Percentiles rank a stretch among this genome's conserved stretches.
These are phyloP conservation scores for Elymus sibiricus DNA, from an alignment of 176 grass and related monocot species.

Conservation along the genomic window DNA sequence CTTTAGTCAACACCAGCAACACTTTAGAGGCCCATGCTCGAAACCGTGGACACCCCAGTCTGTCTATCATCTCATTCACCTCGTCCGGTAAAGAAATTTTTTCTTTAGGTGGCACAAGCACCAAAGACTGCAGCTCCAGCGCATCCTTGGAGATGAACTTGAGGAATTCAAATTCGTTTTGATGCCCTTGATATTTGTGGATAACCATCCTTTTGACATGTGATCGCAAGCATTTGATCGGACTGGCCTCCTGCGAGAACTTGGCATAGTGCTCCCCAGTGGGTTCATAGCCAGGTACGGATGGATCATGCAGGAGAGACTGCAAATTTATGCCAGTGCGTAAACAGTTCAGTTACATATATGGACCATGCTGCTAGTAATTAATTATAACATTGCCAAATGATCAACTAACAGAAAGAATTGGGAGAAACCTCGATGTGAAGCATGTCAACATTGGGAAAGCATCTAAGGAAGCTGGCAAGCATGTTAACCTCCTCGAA, in stretches of 20 bases:
- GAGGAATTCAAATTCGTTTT: neutral
- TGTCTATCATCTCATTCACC: neutral
- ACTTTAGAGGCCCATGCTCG: neutral
- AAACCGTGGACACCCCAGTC: neutral
- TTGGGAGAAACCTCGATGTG: neutral
- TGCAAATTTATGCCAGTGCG: neutral
- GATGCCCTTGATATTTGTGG: neutral
- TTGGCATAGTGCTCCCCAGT: neutral
- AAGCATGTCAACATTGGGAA: slow-evolving; percentile 18
- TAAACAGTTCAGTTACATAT: neutral
- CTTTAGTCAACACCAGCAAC: neutral
- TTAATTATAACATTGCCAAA: neutral
- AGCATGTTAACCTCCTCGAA: neutral
- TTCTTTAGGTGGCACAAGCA: neutral
- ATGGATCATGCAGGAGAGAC: neutral
- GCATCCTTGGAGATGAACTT: neutral
- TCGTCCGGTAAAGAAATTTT: neutral
- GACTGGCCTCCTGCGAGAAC: neutral
- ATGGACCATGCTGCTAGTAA: neutral
- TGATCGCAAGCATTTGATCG: slow-evolving; percentile 4
- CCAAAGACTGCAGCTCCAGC: neutral
- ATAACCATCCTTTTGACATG: slow-evolving; percentile 10
- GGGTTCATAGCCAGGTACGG: neutral
- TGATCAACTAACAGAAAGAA: neutral
- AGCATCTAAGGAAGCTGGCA: slow-evolving; percentile 25